Evolutionary conservation across 306 rosid species (phyloP).

Genomic region (Corylus heterophylla): DNA sequence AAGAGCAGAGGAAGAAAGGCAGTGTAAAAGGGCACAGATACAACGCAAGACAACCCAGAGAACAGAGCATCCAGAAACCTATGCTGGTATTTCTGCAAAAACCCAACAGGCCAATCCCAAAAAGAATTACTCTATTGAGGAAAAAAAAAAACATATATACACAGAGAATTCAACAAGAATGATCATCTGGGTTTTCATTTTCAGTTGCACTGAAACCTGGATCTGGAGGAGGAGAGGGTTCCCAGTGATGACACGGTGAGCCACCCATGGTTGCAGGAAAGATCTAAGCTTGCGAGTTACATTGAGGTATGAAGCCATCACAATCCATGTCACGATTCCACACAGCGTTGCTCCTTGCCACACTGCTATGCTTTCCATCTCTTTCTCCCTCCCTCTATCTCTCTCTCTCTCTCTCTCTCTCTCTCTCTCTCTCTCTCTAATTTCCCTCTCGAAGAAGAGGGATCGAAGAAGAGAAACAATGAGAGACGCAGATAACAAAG

Average conservation of each 20-base stretch:
- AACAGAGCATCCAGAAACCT: conserved; percentile 69
- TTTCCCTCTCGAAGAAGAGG: conserved; percentile 21
- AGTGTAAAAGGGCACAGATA: conserved; percentile 93
- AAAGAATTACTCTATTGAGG: conserved; percentile 1
- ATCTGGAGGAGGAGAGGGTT: conserved; percentile 63
- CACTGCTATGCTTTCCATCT: conserved; percentile 58
- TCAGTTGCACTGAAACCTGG: conserved; percentile 54
- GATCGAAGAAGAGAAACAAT: not conserved
- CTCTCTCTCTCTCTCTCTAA: conserved; percentile 20
- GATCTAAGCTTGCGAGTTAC: conserved; percentile 75
- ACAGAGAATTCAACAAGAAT: conserved; percentile 16
- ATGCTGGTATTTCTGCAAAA: conserved; percentile 55
- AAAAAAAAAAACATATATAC: not conserved
- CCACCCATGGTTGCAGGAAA: conserved; percentile 68
- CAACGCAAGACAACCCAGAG: conserved; percentile 77
- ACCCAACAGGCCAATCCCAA: conserved; percentile 8
- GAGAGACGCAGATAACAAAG: conserved; percentile 21
- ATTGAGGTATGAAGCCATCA: conserved; percentile 59
- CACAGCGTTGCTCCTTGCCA: conserved; percentile 75
- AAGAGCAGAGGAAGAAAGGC: conserved; percentile 90
- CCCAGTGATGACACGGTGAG: conserved; percentile 55
- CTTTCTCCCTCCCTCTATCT: not conserved
- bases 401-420: too few relatives aligned
- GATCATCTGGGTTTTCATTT: conserved; percentile 19
- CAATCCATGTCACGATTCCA: conserved; percentile 62